Evolutionary conservation across 2,329 filamentous ascomycete species (phyloP), one percentile per base, ranked within the genome.

Genomic region (Cladobotryum mycophilum): DNA sequence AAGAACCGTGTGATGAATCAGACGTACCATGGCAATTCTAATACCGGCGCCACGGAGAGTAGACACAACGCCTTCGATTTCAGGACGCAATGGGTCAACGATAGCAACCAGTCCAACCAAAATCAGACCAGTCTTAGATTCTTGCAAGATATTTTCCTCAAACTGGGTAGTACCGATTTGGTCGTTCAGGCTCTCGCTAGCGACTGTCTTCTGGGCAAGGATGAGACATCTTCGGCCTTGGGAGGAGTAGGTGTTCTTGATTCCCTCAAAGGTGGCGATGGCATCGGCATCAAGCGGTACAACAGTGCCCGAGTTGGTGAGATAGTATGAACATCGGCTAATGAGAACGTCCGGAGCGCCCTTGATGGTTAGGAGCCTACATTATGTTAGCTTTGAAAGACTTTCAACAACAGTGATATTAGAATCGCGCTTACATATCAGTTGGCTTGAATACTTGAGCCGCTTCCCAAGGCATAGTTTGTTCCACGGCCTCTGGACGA

Each of bases 71-170:
- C 76, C 78, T 0, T 78, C 81, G 4, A 88, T 88, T 62, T 91
- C 88, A 0, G 82, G 78, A 0, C 88, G 82, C 48, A 88, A 82
- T 1, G 88, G 88, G 57, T 92, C 88, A 47, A 89, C 87, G 33
- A 93, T 82, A 38, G 85, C 87, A 22, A 90, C 80, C 4, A 95
- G 70, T 13, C 89, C 89, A 22, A 86, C 80, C 55, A 92, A 81
- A 0, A 77, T 80, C 33, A 93, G 75, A 4, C 82, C 78, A 2
- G 75, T 70, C 44, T 67, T 72, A 35, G 78, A 75, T 41, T 81
- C 71, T 18, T 75, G 71, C 47, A 75, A 66, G n/a, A 84, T 74
- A 51, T 80, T 76, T 8, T 76, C 73, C 59, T 86, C 83, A 48
- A 62, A 62, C 15, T 60, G 70, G 2, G 69, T 64, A 2, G 78